Evolutionary conservation across 2,329 filamentous ascomycete genomes (phyloP).

Genomic region (Monosporascus sp.): DNA sequence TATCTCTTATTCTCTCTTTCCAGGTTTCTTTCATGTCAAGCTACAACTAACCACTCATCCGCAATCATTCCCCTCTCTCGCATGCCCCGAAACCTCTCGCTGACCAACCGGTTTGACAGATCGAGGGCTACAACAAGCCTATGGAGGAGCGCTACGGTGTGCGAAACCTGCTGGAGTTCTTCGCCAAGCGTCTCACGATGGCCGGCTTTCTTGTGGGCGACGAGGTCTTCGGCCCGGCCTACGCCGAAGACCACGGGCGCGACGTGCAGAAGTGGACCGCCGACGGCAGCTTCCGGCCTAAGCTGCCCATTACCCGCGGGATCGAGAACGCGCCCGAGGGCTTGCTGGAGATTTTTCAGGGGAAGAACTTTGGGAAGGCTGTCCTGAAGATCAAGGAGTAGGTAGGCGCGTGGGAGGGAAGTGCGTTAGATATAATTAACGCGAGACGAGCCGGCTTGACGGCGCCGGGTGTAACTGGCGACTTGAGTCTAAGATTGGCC

Average conservation of each 20-base stretch:
- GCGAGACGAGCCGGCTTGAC: no score
- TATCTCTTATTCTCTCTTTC: conserved; percentile 1
- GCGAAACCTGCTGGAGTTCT: conserved; percentile 57
- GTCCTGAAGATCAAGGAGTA: conserved; percentile 54
- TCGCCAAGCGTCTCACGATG: conserved; percentile 67
- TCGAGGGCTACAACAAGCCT: conserved; percentile 67
- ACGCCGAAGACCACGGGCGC: conserved; percentile 66
- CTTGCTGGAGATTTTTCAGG: conserved; percentile 67
- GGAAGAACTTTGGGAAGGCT: conserved; percentile 84
- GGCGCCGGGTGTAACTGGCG: no score
- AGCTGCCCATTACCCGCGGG: conserved; percentile 64
- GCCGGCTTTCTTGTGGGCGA: conserved; percentile 72
- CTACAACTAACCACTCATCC: no score
- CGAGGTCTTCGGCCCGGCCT: conserved; percentile 60
- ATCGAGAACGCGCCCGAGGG: conserved; percentile 73
- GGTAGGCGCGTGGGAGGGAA: background rate
- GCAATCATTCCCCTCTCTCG: no score
- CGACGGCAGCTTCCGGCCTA: conserved; percentile 69
- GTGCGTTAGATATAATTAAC: no score
- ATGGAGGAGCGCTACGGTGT: conserved; percentile 55
- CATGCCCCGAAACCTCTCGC: no score
- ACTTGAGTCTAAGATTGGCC: no score
- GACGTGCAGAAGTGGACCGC: conserved; percentile 70
- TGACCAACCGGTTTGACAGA: conserved; percentile 32
- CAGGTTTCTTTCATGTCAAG: conserved; percentile 5